These are phyloP conservation scores for Cnidoscolus chayamansa DNA, from an alignment of 441 rosid species.

Conservation along the genomic window DNA sequence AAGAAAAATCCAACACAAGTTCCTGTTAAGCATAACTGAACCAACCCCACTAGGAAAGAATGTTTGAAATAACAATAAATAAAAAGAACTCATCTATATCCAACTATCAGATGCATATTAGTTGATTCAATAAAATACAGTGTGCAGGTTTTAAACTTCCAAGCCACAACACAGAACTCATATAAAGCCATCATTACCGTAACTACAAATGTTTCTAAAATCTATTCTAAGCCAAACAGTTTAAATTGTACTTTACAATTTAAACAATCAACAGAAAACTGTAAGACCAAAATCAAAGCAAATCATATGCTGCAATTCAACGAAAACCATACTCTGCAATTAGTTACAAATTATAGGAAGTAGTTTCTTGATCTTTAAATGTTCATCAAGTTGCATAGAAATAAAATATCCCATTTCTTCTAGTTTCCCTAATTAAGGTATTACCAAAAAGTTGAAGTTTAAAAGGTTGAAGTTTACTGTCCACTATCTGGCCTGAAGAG, in stretches of 20 bases:
- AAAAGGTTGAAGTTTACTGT: neutral
- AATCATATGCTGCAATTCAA: neutral
- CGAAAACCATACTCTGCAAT: neutral
- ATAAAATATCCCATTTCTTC: neutral
- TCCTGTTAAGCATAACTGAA: neutral
- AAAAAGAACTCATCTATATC: no score
- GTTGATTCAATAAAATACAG: no score
- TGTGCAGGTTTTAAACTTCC: neutral
- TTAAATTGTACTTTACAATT: neutral
- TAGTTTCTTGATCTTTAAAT: neutral
- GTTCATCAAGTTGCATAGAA: neutral
- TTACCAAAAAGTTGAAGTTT: no score
- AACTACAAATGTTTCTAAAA: neutral
- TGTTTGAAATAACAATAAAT: neutral
- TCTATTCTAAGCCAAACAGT: neutral
- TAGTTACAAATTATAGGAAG: neutral
- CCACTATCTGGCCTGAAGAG: slow-evolving; percentile 1
- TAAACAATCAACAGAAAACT: neutral
- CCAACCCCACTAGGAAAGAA: neutral
- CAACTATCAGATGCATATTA: no score
- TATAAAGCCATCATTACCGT: neutral
- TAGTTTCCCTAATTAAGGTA: neutral
- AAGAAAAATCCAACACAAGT: neutral
- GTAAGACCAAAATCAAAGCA: neutral
- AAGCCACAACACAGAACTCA: neutral